phyloP scores from a whole-genome alignment of 2,329 filamentous ascomycete genomes.

The Trichoderma oligosporum region DNA sequence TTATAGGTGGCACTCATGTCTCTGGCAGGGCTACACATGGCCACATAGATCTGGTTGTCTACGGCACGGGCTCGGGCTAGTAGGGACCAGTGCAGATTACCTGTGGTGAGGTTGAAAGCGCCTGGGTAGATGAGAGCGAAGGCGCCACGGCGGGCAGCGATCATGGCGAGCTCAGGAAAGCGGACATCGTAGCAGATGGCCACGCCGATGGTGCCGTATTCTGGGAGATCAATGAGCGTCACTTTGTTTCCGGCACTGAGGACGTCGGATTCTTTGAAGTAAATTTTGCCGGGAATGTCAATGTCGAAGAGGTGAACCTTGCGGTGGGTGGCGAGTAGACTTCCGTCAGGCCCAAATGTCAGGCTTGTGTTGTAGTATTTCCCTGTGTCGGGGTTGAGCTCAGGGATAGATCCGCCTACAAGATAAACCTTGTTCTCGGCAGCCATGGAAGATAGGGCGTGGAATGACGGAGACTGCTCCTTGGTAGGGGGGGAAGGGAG shows the following conservation, averaged over 20 bases:
- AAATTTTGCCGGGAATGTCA: slow-evolving; percentile 91
- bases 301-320: slow-evolving; percentile 98
- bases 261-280: slow-evolving; percentile 85
- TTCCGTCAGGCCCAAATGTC: slow-evolving; percentile 72
- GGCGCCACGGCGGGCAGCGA: slow-evolving; percentile 79
- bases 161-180: slow-evolving; percentile 88
- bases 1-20: slow-evolving; percentile 75
- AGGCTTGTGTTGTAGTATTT: slow-evolving; percentile 91
- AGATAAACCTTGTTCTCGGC: slow-evolving; percentile 75
- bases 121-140: slow-evolving; percentile 90
- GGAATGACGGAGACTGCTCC: slow-evolving; percentile 75
- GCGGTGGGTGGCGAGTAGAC: slow-evolving; percentile 80
- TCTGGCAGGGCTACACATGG: slow-evolving; percentile 83
- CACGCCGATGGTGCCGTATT: slow-evolving; percentile 80
- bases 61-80: slow-evolving; percentile 77
- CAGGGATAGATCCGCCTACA: slow-evolving; percentile 88
- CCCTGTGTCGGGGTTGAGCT: slow-evolving; percentile 54
- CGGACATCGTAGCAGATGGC: slow-evolving; percentile 98
- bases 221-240: slow-evolving; percentile 80
- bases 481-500: slow-evolving; percentile 66
- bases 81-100: slow-evolving; percentile 85
- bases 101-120: slow-evolving; percentile 95
- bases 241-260: slow-evolving; percentile 80
- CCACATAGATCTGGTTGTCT: slow-evolving; percentile 94
- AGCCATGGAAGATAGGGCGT: slow-evolving; percentile 77